Conservation (phyloP, 192 early-diverging fungal genomes). For the Globomyces pollinis-pini region DNA sequence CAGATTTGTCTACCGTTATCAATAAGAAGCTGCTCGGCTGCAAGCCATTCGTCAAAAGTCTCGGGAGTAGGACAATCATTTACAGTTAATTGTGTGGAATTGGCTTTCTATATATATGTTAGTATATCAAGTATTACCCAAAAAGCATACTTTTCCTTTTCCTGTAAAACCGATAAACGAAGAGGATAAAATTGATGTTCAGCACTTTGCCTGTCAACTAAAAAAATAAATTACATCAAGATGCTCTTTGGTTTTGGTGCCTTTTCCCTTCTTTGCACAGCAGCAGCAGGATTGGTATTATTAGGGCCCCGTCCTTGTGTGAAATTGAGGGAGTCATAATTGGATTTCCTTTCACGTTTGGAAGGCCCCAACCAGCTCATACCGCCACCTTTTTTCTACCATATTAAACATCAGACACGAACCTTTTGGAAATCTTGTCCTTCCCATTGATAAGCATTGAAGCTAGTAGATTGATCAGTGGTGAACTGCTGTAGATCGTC, state of each 20-base stretch:
- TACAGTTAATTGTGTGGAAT: too few species aligned
- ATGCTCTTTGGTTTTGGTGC: conserved; percentile 21
- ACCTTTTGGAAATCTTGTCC: conserved; percentile 96
- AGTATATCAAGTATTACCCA: conserved; percentile 35
- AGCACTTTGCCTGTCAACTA: conserved; percentile 8
- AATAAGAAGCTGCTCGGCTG: conserved; percentile 75
- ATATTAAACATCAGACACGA: too few species aligned
- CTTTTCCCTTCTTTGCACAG: conserved; percentile 23
- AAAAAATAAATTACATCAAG: neutral
- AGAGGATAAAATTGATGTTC: conserved; percentile 77
- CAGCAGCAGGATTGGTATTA: conserved; percentile 7
- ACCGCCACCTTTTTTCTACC: conserved; percentile 48
- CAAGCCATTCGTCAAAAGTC: conserved; percentile 31
- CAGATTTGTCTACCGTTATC: conserved; percentile 50
- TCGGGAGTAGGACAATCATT: conserved; percentile 16
- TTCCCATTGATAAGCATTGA: conserved; percentile 87
- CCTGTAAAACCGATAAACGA: conserved; percentile 68
- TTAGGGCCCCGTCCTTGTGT: neutral
- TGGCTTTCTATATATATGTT: too few species aligned
- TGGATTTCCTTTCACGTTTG: conserved; percentile 81
- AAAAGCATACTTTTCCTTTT: conserved; percentile 71
- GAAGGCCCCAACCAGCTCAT: conserved; percentile 87
- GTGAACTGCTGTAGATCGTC: conserved; percentile 92
- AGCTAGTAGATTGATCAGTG: conserved; percentile 47
- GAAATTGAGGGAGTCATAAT: conserved; percentile 12